Evolutionary conservation across 495 filamentous ascomycete genomes (phyloP), one percentile per base, ranked within the genome.

Genomic region (Penicillium tannophilum): DNA sequence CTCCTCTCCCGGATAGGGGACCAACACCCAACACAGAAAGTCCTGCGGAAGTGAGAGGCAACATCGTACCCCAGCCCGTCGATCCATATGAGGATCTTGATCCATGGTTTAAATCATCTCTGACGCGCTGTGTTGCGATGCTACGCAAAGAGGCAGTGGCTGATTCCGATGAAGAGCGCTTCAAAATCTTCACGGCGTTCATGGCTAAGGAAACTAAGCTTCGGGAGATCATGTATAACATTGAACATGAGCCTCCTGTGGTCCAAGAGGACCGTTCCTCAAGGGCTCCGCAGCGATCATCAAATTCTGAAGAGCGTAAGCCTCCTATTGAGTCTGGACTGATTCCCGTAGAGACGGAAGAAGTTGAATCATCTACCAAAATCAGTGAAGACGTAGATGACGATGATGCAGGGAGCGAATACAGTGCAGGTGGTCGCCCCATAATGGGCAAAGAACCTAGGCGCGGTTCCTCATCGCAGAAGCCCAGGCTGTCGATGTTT

Each of bases 111-210:
- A 79, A 76, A 60, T 80, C 81, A 10, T 84, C 81, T 45, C 58
- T 84, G 35, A 72, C 75, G 28, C 79, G 81, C 23, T 84, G 77
- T 61, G 70, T 81, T 17, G 73, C 79, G 9, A 82, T 83, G 79
- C 61, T 84, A 23, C 79, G 76, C 26, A 82, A 84, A 60, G 81
- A 84, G 61, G 74, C 76, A 20, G 73, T 76, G 24, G 79, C 78
- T 11, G 74, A 79, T 47, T 77, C 74, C 3, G 78, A 84, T 53
- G 67, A 73, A 52, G 80, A 84, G 46, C 76, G 80, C 31, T 75
- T 75, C 54, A 77, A 78, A 52, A 76, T 83, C 28, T 84, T 84
- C 53, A 81, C 74, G 4, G 71, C 75, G 9, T 84, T 84, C 52
- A 75, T 75, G 41, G 71, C 68, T 14, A 81, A 82, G 55, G 81